Evolutionary conservation across 1,284 basidiomycete genomes (phyloP), one percentile per base, ranked within the genome.

Genomic region (Trichosporon faecale): DNA sequence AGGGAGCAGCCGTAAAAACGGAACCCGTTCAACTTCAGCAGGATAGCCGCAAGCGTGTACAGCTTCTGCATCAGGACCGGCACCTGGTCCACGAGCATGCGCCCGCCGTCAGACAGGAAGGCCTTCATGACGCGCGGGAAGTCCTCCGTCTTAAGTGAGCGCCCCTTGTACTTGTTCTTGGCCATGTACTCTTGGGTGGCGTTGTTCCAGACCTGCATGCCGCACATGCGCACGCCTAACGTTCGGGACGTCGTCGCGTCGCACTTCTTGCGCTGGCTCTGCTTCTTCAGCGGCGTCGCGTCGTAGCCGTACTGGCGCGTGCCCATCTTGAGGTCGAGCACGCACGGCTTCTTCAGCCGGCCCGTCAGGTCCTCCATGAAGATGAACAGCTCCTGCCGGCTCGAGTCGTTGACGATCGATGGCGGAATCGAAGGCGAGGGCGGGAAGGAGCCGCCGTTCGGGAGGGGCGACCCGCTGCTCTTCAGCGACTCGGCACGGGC

Each of bases 351-450:
- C 82, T 92, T 95, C 76, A 98, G 84, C n/a, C 92, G 87, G 23
- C 97, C 97, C 0, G 96, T 99, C 60, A 99, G 85, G 80, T 99
- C 97, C 83, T 99, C 96, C 93, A 99, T 96, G 73, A 99, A 87
- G 76, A 99, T 95, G 83, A 99, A 99, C 79, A 98, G 91, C 81
- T 98, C 95, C 83, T 97, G 95, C 18, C 95, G 89, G 0, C 92
- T 89, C 63, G 91, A 86, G 12, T 77, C 79, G 18, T 80, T 80
- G 9, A 29, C 70, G 12, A 70, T 25, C 2, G 69, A 71, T 14
- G 76, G 64, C 0, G 64, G 70, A 12, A 78, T 65, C 29, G 76
- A 72, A 6, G 78, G 75, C 16, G 78, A 75, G 6, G 78, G 73
- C 3, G 75, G 85, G 77, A 61, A 73, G 33, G 57, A 69, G 18